Evolutionary conservation across 805 yeast species (phyloP), one percentile per base, ranked within the genome.

Genomic region (Nakazawaea wyomingensis): DNA sequence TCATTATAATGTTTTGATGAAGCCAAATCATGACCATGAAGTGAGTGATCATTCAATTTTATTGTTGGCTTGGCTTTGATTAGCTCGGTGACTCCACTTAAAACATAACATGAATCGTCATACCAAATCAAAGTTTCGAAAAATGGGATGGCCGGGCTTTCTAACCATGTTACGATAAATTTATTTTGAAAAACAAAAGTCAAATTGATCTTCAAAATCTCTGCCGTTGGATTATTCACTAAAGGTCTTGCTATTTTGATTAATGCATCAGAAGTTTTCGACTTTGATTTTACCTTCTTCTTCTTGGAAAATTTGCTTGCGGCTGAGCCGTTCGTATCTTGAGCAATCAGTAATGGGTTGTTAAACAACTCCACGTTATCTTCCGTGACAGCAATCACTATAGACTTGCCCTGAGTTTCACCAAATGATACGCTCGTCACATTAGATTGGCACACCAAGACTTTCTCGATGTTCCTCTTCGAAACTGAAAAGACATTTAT

Each of bases 361-460:
- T 69, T 68, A 64, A 88, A 90, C 1, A 86, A 55, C 57, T 89
- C 96, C 6, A 85, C 66, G 10, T 61, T 54, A 5, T 76, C 80
- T 59, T 88, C 95, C 10, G 90, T 84, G 5, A 83, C 66, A 0
- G 77, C 82, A 2, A 76, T 65, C 16, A 82, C 57, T 3, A 72
- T 50, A 5, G 66, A 59, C 41, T 54, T 46, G 16, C 56, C 63
- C 39, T 57, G 60, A n/a, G 48, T 39, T 8, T 53, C 57, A 4
- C 65, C 69, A 45, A 68, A 61, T 0, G 74, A 57, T 7, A 84
- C 56, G 6, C 65, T 61, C 1, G 57, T 45, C 11, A 86, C 78
- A 39, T 84, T 75, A 13, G 87, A 69, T 48, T 82, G 84, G 3
- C 90, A 71, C 13, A 85, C 89, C 44, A 87, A 73, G 3, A 89